Percentiles rank a stretch among this genome's conserved stretches.
phyloP scores from a whole-genome alignment of 495 filamentous ascomycete genomes.

The Evansstolkia leycettana region DNA sequence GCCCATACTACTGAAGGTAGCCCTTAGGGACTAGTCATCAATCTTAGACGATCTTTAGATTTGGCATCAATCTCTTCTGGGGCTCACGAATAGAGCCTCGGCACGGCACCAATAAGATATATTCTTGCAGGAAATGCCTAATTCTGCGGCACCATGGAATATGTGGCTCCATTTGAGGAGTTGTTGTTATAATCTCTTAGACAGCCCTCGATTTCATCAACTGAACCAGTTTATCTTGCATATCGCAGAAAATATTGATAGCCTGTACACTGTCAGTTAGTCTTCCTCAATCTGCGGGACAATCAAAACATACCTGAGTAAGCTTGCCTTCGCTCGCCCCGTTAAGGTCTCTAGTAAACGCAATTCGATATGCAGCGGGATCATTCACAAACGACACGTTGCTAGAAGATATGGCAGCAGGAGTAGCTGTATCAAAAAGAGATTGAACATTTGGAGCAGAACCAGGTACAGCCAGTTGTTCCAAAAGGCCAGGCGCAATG shows the following conservation, averaged over 20 bases:
- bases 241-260: conserved; percentile 48
- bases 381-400: conserved; percentile 24
- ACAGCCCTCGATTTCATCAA: conserved; percentile 15
- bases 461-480: conserved; percentile 27
- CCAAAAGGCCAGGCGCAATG: conserved; percentile 38
- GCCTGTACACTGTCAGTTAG: conserved; percentile 22
- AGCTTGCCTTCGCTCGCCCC: conserved; percentile 41
- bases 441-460: conserved; percentile 17
- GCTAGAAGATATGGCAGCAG: conserved; percentile 4
- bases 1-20: no score
- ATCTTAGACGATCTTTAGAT: no score
- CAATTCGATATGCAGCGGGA: conserved; percentile 31
- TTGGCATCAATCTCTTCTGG: no score
- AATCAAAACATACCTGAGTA: conserved; percentile 32
- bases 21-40: no score
- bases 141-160: no score
- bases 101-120: no score
- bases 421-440: conserved; percentile 19
- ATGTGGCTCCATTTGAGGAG: no score
- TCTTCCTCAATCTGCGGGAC: not conserved
- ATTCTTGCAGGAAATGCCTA: conserved; percentile 4
- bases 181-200: no score
- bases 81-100: no score
- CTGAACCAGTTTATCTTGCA: conserved; percentile 41
- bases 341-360: conserved; percentile 33